Base-by-base conservation (phyloP, 352 stramenopile genomes). In the Plasmopara muralis region DNA sequence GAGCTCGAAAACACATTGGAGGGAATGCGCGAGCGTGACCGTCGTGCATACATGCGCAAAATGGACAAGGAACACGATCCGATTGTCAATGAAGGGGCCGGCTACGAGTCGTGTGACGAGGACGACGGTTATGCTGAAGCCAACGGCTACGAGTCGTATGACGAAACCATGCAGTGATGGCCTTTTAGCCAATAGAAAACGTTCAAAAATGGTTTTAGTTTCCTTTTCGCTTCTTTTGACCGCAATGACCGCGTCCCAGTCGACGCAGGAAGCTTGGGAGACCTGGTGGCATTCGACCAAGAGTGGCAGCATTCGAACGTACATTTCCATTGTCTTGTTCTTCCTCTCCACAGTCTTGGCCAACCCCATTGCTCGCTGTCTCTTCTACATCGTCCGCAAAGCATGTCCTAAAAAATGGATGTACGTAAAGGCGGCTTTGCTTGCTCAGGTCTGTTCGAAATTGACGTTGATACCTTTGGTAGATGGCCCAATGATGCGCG, bases 21-120 rank as follows among this genome's bases (percentile, higher is more conserved):
- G 25, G 73, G 68, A 16, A 79, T 94, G 74, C 72, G 78, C 40
- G 83, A 94, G 53, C 77, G 83, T 33, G 79, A 94, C 34, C 79
- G 83, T 47, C 82, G 83, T 38, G 73, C 79, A 9, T 70, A 83
- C 30, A 28, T 89, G 48, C 79, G 83, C 57, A 85, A 85, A 45
- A 47, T 82, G 48, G 73, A 88, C 29, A 73, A 81, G 50, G 74
- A 85, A 30, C 67, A 73, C 25, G 64, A 74, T 18, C 57, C 64
- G 13, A 74, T 66, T 20, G 59, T 46, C 6, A 75, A 61, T 6
- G 60, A 65, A 61, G 44, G 30, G 13, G 39, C 38, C 33, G 48
- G 6, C 6, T 59, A 31, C 13, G 60, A 41, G 37, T 15, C 33
- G 20, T 25, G 3, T 3, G 20, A 25, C 20, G 20, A 25, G 20